Base-by-base conservation (phyloP, 257 asterid species). In the Salvia splendens region DNA sequence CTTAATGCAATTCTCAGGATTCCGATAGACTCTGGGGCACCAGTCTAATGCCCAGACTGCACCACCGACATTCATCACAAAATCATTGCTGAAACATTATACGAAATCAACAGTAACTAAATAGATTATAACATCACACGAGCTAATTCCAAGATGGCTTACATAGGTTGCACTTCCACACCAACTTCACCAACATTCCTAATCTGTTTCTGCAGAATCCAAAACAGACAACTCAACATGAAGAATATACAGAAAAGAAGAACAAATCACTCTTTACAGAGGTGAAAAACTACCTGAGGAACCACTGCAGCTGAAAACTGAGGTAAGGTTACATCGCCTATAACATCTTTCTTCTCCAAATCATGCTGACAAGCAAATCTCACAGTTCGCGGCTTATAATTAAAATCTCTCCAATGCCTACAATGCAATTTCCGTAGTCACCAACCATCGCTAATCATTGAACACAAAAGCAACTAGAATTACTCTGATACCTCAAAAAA, bases 41-140 rank as follows among this genome's bases (percentile, higher is more conserved):
- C 99, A 94, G 73, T 91, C 99, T 74, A 94, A 63, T 11, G 95
- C 96, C 95, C 96, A 94, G 38, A 87, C 89, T 16, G 82, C 55
- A 77, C 99, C 99, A 63, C 99, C 99, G 73, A 77, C 96, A 75
- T 88, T 50, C 88, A 94, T 77, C 58, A 91, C 79, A 73, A 80
- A 78, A 79, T 91, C 97, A 68, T 84, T 77, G 83, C 96, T 94
- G 95, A 79, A 84, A 82, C 49, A 73, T 63, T 57, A 47, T 50
- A 14, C 12, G 65, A 16, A 50, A 64, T 61, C 64, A 55, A 69
- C 61, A 36, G 33, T 12, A 51, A 72, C 33, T 35, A 50, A 16
- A 48, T 12, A 46, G 32, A 48, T 9, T 11, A 32, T 8, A 48
- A 15, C 45, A 51, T 38, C 12, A 68, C 71, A 65, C 38, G 62